phyloP scores from a whole-genome alignment of 495 filamentous ascomycete genomes.

The Aspergillus ostianus region DNA sequence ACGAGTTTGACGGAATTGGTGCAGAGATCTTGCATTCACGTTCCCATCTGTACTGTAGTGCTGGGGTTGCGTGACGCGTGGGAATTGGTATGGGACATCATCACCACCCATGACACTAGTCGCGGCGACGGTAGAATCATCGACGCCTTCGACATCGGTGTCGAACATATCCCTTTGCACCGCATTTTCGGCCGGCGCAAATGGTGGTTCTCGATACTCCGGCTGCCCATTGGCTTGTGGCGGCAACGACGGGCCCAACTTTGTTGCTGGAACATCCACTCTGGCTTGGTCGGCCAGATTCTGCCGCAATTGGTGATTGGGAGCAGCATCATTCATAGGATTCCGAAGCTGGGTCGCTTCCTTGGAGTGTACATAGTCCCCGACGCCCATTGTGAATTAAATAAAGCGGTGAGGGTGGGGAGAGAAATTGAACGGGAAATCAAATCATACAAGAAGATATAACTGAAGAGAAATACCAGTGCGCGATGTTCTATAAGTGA shows the following conservation, averaged over 20 bases:
- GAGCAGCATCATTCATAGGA: constrained; percentile 21
- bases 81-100: constrained; percentile 30
- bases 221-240: constrained; percentile 18
- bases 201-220: constrained; percentile 13
- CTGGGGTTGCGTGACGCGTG: constrained; percentile 21
- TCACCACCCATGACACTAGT: constrained; percentile 40
- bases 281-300: constrained; percentile 38
- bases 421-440: not conserved
- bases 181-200: constrained; percentile 18
- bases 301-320: constrained; percentile 29
- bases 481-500: not conserved
- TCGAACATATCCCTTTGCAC: constrained; percentile 40
- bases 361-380: constrained; percentile 45
- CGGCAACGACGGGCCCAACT: constrained; percentile 20
- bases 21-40: constrained; percentile 21
- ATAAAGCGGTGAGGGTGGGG: constrained; percentile 1
- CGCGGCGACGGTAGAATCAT: constrained; percentile 47
- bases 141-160: constrained; percentile 46
- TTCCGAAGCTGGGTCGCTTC: constrained; percentile 36
- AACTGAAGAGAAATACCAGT: not conserved
- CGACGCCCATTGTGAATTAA: constrained; percentile 39
- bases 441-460: not conserved
- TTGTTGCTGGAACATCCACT: constrained; percentile 32
- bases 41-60: constrained; percentile 13
- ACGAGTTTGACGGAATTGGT: constrained; percentile 28